Percentiles rank a stretch among this genome's conserved stretches.
Conservation (phyloP, 306 rosid species). For the Citrullus colocynthis region DNA sequence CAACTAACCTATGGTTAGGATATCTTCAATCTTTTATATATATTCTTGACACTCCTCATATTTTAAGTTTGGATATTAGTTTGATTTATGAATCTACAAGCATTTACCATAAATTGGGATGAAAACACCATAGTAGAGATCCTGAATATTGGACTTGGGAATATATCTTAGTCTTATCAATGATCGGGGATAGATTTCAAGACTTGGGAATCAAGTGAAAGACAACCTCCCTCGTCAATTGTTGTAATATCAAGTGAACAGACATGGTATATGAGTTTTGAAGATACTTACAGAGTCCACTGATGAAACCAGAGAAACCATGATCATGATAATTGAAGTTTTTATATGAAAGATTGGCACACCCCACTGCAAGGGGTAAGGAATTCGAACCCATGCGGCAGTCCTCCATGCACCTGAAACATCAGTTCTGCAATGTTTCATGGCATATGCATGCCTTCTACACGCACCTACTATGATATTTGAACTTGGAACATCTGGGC, state of each 20-base stretch:
- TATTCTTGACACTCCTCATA: neutral
- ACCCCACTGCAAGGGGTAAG: slow-evolving; percentile 92
- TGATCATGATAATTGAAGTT: slow-evolving; percentile 70
- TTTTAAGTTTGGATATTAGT: neutral
- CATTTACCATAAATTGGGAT: neutral
- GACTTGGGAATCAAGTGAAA: neutral
- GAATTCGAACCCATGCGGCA: slow-evolving; percentile 69
- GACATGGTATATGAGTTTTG: neutral
- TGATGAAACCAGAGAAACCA: slow-evolving; percentile 67
- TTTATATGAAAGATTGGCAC: slow-evolving; percentile 63
- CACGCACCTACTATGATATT: slow-evolving; percentile 71
- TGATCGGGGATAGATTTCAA: neutral
- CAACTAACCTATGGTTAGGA: neutral
- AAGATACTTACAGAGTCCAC: slow-evolving; percentile 67
- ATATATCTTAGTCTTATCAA: neutral
- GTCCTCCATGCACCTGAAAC: slow-evolving; percentile 66
- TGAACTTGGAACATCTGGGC: slow-evolving; percentile 69
- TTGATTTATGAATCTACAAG: neutral
- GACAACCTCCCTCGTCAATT: neutral
- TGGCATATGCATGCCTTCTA: slow-evolving; percentile 65
- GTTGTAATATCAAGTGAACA: slow-evolving; percentile 3
- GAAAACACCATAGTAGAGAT: neutral
- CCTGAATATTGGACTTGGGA: neutral
- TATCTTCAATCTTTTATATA: neutral
- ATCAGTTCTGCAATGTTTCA: slow-evolving; percentile 84